A percentile compares a stretch with the other conserved stretches of the same genome.
Evolutionary conservation across 208 protist genomes (phyloP).

Genomic region (Naegleria lovaniensis): DNA sequence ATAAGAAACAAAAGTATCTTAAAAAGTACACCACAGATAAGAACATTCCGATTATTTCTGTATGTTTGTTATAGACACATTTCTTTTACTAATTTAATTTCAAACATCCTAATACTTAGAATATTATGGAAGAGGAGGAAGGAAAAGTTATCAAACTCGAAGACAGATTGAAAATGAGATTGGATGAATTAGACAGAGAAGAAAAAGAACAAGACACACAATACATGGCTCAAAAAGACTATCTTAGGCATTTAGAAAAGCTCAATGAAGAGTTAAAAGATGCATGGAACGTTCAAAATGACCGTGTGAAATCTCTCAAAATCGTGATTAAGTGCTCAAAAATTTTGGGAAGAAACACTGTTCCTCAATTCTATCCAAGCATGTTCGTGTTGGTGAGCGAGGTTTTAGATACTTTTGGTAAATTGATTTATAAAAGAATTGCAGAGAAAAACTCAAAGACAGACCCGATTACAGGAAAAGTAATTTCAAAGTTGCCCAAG

Average conservation of each 20-base stretch:
- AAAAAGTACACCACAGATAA: conserved; percentile 31
- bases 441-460: background rate
- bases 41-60: conserved; percentile 25
- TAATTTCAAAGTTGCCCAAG: conserved; percentile 26
- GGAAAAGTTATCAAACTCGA: background rate
- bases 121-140: background rate
- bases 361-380: conserved; percentile 64
- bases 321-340: conserved; percentile 20
- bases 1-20: background rate
- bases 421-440: conserved; percentile 68
- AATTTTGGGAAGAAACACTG: background rate
- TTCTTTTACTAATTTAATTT: background rate
- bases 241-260: background rate
- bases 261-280: conserved; percentile 3
- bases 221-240: conserved; percentile 23
- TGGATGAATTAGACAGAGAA: conserved; percentile 24
- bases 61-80: background rate
- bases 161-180: conserved; percentile 10
- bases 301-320: conserved; percentile 18
- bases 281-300: conserved; percentile 15
- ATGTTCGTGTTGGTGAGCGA: conserved; percentile 69
- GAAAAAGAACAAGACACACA: background rate
- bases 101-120: background rate
- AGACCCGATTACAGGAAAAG: background rate
- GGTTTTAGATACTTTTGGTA: conserved; percentile 74